A percentile compares a stretch with the other conserved stretches of the same genome.
These are phyloP conservation scores for Penicillium silybi DNA, from an alignment of 495 filamentous ascomycete genomes.

Conservation along the genomic window DNA sequence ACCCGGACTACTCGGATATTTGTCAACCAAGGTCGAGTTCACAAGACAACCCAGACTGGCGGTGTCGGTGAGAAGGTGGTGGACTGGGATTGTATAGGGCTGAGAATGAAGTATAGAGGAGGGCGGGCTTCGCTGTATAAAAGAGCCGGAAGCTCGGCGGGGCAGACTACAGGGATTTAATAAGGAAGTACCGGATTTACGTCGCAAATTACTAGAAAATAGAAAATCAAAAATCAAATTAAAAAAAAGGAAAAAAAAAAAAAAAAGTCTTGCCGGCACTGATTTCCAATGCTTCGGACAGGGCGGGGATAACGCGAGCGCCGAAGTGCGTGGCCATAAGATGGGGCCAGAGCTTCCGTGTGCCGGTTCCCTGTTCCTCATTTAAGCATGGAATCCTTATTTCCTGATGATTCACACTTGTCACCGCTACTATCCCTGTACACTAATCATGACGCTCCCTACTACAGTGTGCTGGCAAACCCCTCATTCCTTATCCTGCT, in stretches of 20 bases:
- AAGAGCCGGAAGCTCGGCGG: conserved; percentile 3
- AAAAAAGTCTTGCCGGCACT: conserved; percentile 6
- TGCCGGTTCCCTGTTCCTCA: neutral
- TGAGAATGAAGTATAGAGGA: conserved; percentile 20
- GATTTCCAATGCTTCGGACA: conserved; percentile 28
- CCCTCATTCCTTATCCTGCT: neutral
- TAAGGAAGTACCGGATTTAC: conserved; percentile 3
- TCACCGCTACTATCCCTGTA: neutral
- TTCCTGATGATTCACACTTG: neutral
- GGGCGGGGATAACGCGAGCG: conserved; percentile 30
- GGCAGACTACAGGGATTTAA: conserved; percentile 6
- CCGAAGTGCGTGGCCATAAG: conserved; percentile 35
- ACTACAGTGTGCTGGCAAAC: neutral
- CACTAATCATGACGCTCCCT: neutral
- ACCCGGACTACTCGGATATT: neutral
- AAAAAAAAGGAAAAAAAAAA: neutral
- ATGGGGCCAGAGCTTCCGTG: neutral
- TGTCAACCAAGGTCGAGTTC: neutral
- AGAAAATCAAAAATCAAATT: conserved; percentile 5
- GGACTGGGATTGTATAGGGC: conserved; percentile 15
- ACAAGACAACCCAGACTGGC: neutral
- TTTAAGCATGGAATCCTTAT: neutral
- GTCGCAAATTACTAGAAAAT: neutral
- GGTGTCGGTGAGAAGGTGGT: neutral
- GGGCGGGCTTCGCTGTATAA: conserved; percentile 14